Base-by-base conservation (phyloP, 225 moss, liverwort and hornwort genomes). In the Lunularia cruciata region DNA sequence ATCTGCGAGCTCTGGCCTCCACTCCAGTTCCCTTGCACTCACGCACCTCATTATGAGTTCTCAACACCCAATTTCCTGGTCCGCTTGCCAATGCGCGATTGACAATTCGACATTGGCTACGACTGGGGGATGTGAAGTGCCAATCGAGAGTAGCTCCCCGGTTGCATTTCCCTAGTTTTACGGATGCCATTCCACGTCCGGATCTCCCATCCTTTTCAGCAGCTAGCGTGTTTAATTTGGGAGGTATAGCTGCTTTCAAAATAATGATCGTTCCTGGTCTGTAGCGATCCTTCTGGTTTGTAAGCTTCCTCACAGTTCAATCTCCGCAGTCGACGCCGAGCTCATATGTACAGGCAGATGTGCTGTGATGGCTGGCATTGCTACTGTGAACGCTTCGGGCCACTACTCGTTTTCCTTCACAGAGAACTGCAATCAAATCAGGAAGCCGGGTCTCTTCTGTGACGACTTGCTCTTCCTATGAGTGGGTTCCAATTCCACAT, bases 81-180 rank as follows among this genome's bases (percentile, higher is more conserved):
- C n/a, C n/a, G n/a, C 13, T 52, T 52, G 26, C 52, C 52, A 52
- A 18, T n/a, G 34, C 59, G 59, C 20, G 34, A 34, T 20, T 0
- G n/a, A 32, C 19, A 36, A 59, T 59, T 59, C 36, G 6, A n/a
- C 34, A 59, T 20, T 19, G 36, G 8, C 37, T 6, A 19, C 20
- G 8, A 34, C 31, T 34, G 7, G 8, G 36, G 36, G 20, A 20
- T 15, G 34, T 36, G 59, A 35, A 59, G n/a, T 59, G 32, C 20
- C 59, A 59, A 22, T 59, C 30, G 9, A 59, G 59, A 34, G n/a
- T 36, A 59, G 34, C 59, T 59, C 18, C 35, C 36, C 59, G 15
- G 5, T 59, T 11, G 4, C 10, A 9, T 54, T 26, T 26, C 52
- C 52, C 22, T 53, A 8, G 8, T 25, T 7, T 6, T n/a, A 53